A percentile compares a stretch with the other conserved stretches of the same genome.
Conservation (phyloP, 306 rosid genomes). For the Quercus agrifolia region DNA sequence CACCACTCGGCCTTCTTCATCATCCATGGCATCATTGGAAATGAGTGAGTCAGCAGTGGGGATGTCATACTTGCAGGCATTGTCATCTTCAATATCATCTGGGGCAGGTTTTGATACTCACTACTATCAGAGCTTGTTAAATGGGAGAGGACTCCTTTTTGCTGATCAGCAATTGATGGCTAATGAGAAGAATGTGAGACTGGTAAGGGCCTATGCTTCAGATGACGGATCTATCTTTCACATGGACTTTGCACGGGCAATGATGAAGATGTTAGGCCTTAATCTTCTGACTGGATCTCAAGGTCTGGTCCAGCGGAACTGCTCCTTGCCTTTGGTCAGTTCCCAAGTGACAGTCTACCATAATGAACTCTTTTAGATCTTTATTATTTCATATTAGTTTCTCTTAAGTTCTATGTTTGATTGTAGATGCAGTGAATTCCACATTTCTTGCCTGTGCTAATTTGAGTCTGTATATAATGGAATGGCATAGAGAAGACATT, state of each 20-base stretch:
- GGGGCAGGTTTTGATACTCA: conserved; percentile 56
- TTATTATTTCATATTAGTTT: too few relatives aligned
- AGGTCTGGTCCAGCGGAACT: conserved; percentile 24
- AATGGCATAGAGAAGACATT: too few relatives aligned
- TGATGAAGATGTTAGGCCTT: conserved; percentile 67
- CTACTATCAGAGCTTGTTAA: conserved; percentile 48
- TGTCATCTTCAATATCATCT: conserved; percentile 45
- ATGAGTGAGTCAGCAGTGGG: conserved; percentile 19
- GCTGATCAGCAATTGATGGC: too few relatives aligned
- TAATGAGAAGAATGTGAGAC: too few relatives aligned
- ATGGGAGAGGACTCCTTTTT: conserved; percentile 57
- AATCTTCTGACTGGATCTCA: conserved; percentile 23
- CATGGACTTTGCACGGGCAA: conserved; percentile 64
- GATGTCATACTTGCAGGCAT: conserved; percentile 15
- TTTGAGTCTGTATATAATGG: too few relatives aligned
- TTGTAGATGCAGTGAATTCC: background rate
- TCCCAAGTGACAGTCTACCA: too few relatives aligned
- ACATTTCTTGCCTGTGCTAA: too few relatives aligned
- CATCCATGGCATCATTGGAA: conserved; percentile 13
- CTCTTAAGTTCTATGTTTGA: too few relatives aligned
- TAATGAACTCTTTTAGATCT: too few relatives aligned
- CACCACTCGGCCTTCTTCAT: conserved; percentile 15
- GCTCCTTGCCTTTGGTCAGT: too few relatives aligned
- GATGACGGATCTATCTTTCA: conserved; percentile 28
- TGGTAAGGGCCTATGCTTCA: too few relatives aligned